Evolutionary conservation across 1,284 basidiomycete species (phyloP), one percentile per base, ranked within the genome.

Genomic region (Volvariella surrecta): DNA sequence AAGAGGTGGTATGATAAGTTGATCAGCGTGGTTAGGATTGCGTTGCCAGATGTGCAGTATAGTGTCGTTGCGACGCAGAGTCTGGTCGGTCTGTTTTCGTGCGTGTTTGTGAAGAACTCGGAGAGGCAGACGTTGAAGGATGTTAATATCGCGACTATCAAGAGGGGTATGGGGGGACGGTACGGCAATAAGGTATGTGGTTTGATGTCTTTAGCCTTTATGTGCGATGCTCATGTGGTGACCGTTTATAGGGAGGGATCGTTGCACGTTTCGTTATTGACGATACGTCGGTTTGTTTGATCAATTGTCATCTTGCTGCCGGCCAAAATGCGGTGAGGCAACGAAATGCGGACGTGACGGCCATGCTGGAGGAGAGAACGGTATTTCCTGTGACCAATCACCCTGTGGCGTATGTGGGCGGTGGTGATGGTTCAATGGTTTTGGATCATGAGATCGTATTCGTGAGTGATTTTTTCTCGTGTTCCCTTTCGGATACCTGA

Each of bases 291-390:
- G 62, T 98, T 19, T 97, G 92, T 58, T 87, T 97, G 56, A 79
- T 97, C 66, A 99, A 99, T 63, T 91, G 90, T 52, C 95, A 99
- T 68, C 72, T 99, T 41, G 95, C 94, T 3, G 94, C 95, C 2
- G 94, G 95, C 1, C 93, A 96, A 58, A 74, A 77, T 48, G 82
- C 89, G 39, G 76, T 89, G 20, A 75, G 86, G 7, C 74, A 86
- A 49, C 73, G 95, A 4, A 97, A 96, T 55, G 80, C 82, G 0
- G 93, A 98, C 60, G 68, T 93, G 3, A 82, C 82, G 0, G 85
- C 82, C 1, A 87, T 95, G 46, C 63, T 96, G 46, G 93, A 96
- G 54, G 83, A 89, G 53, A 82, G 82, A 48, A 63, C 73, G 2
- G 69, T 91, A 2, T 84, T 93, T 47, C 75, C 84, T 0, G 60